phyloP scores from a whole-genome alignment of 2,329 filamentous ascomycete genomes.

The Akanthomyces muscarius region DNA sequence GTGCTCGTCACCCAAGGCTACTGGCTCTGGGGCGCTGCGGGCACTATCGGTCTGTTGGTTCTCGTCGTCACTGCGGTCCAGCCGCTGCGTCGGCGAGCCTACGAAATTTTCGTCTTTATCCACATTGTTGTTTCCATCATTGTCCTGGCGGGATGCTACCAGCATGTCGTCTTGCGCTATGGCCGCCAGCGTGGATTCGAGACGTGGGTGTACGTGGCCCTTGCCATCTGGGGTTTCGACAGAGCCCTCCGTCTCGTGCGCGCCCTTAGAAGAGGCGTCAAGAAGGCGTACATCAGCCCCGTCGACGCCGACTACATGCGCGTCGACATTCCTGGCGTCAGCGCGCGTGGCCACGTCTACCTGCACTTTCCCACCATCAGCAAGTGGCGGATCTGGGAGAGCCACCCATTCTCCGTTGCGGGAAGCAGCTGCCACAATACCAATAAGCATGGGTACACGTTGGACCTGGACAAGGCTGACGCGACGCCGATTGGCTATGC shows the following conservation, averaged over 20 bases:
- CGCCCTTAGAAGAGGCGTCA: conserved; percentile 20
- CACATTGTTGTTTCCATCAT: conserved; percentile 40
- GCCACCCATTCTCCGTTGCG: conserved; percentile 29
- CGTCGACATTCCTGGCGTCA: conserved; percentile 25
- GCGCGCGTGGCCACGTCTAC: conserved; percentile 26
- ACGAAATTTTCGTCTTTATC: conserved; percentile 41
- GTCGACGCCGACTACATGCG: conserved; percentile 26
- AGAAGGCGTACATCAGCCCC: conserved; percentile 22
- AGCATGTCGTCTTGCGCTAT: conserved; percentile 36
- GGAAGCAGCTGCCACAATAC: conserved; percentile 9
- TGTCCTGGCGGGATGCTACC: conserved; percentile 38
- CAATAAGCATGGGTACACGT: not conserved
- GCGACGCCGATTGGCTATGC: not conserved
- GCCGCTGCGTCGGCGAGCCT: conserved; percentile 32
- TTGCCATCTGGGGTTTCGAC: conserved; percentile 27
- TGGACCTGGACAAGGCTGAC: conserved; percentile 5
- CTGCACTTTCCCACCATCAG: conserved; percentile 26
- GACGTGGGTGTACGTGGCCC: conserved; percentile 26
- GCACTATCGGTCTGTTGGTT: conserved; percentile 28
- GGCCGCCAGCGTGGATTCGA: conserved; percentile 41
- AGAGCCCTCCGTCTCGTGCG: conserved; percentile 21
- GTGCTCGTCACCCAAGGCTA: conserved; percentile 23
- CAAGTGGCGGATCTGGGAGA: conserved; percentile 28
- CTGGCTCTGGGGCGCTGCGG: conserved; percentile 41
- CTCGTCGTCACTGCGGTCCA: conserved; percentile 32